phyloP scores from a whole-genome alignment of 2,329 filamentous ascomycete species.

The Zymoseptoria ardabiliae region DNA sequence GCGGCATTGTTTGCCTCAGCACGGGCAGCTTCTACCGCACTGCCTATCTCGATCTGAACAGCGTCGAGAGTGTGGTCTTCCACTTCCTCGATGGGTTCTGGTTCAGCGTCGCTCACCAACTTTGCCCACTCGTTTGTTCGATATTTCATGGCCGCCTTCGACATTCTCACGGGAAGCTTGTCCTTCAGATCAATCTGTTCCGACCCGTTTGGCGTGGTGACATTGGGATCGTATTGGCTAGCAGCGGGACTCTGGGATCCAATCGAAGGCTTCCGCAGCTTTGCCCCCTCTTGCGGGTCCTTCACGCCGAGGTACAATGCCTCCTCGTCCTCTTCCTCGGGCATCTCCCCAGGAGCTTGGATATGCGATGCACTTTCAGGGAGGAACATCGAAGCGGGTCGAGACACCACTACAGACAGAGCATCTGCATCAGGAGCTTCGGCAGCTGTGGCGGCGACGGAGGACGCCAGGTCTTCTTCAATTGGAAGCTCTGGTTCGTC shows the following conservation, averaged over 20 bases:
- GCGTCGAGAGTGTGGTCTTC: conserved; percentile 34
- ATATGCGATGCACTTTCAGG: conserved; percentile 1
- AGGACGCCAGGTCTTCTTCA: conserved; percentile 17
- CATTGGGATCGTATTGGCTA: not conserved
- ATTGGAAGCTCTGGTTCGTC: conserved; percentile 27
- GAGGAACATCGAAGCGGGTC: conserved; percentile 10
- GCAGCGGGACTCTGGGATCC: not conserved
- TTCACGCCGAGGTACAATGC: conserved; percentile 10
- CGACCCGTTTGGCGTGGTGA: not conserved
- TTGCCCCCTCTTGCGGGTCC: conserved; percentile 2
- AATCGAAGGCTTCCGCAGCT: not conserved
- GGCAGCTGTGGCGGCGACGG: conserved; percentile 15
- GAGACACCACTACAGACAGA: conserved; percentile 11
- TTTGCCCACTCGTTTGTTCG: conserved; percentile 96
- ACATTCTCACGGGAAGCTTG: conserved; percentile 62
- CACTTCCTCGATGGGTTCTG: conserved; percentile 36
- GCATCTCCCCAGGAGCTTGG: conserved; percentile 5
- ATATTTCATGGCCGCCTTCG: conserved; percentile 71
- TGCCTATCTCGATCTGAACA: conserved; percentile 30
- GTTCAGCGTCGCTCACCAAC: conserved; percentile 71
- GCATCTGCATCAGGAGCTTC: conserved; percentile 17
- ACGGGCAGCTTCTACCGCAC: conserved; percentile 42
- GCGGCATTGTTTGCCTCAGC: conserved; percentile 19
- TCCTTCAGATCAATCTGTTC: conserved; percentile 41
- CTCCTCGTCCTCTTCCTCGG: conserved; percentile 16